Conservation (phyloP, 2,329 filamentous ascomycete species). For the Sporothrix protearum region DNA sequence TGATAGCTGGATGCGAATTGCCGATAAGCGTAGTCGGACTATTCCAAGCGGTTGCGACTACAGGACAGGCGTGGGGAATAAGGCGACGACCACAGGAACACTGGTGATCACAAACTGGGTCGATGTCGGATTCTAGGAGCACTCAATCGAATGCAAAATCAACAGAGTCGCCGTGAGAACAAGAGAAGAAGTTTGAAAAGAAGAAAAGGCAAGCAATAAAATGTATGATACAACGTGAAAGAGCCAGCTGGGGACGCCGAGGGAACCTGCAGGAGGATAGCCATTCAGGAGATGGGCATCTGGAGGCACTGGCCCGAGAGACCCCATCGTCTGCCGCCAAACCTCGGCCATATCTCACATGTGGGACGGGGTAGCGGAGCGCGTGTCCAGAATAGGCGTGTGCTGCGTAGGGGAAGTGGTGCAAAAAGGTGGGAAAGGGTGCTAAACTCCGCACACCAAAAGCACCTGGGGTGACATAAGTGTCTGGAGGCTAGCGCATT, state of each 20-base stretch:
- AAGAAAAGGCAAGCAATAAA: constrained; percentile 1
- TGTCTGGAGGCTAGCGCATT: constrained; percentile 20
- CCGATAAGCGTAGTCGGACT: constrained; percentile 14
- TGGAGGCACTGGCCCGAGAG: constrained; percentile 18
- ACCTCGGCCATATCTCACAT: constrained; percentile 30
- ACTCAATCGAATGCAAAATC: not conserved
- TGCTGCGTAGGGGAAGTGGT: not conserved
- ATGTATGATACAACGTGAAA: not conserved
- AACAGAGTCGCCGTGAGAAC: not conserved
- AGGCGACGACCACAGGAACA: not conserved
- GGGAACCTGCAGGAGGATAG: constrained; percentile 18
- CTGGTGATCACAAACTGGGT: not conserved
- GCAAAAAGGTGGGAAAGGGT: not conserved
- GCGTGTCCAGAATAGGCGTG: constrained; percentile 28
- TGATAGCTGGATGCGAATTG: not conserved
- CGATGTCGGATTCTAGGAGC: not conserved
- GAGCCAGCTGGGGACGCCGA: constrained; percentile 19
- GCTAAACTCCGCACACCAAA: constrained; percentile 17
- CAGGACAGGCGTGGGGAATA: not conserved
- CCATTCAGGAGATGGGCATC: constrained; percentile 18
- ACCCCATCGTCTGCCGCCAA: constrained; percentile 24
- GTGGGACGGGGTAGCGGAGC: constrained; percentile 23
- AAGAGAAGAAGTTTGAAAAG: not conserved
- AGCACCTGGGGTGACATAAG: not conserved
- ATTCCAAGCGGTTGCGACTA: constrained; percentile 14